A percentile compares a stretch with the other conserved stretches of the same genome.
Evolutionary conservation across 2,329 filamentous ascomycete genomes (phyloP).

Genomic region (Cercospora beticola): DNA sequence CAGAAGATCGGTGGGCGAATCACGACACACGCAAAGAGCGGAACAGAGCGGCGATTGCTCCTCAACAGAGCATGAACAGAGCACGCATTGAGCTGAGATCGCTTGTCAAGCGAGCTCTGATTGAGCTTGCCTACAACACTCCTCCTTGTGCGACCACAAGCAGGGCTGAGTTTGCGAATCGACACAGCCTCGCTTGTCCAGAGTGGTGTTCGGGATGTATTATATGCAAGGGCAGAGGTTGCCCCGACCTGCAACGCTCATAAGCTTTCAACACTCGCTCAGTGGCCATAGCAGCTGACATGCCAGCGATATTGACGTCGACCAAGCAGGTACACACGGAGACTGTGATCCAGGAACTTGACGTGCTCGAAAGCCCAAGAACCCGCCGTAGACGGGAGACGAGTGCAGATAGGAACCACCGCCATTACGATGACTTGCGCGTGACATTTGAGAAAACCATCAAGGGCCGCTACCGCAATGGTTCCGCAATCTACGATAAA

Average conservation of each 20-base stretch:
- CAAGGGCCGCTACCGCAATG: slow-evolving; percentile 12
- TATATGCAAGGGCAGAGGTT: neutral
- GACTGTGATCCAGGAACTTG: neutral
- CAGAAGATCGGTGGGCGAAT: neutral
- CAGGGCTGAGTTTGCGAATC: neutral
- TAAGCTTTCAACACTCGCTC: neutral
- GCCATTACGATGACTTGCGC: slow-evolving; percentile 5
- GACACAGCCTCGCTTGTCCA: neutral
- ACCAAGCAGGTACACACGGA: neutral
- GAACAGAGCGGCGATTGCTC: neutral
- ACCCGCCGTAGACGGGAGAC: neutral
- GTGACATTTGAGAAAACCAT: slow-evolving; percentile 10
- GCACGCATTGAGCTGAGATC: neutral
- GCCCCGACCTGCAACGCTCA: neutral
- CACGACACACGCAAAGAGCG: neutral
- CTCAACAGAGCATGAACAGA: neutral
- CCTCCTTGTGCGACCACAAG: neutral
- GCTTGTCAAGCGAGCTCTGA: neutral
- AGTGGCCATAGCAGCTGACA: neutral
- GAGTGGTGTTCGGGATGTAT: neutral
- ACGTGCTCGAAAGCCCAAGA: neutral
- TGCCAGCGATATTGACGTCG: neutral
- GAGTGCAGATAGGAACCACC: neutral
- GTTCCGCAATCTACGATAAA: slow-evolving; percentile 4
- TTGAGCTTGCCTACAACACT: neutral